Evolutionary conservation across 768 basidiomycete species (phyloP).

Genomic region (Serpula lacrymans): DNA sequence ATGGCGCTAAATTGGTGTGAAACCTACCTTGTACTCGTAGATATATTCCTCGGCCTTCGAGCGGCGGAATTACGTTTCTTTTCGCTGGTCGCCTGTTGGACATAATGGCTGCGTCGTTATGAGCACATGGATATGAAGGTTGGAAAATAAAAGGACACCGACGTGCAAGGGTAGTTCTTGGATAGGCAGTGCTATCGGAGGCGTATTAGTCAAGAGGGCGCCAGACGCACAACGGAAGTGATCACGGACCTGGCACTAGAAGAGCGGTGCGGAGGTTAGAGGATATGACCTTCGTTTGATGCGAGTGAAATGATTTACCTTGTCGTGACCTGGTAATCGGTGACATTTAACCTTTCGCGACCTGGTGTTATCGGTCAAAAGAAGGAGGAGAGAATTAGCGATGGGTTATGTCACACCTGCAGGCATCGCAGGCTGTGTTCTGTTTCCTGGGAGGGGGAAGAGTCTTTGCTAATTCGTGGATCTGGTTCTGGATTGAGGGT

Average conservation of each 20-base stretch:
- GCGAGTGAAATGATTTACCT: constrained; percentile 45
- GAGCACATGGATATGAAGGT: constrained; percentile 14
- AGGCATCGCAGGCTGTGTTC: constrained; percentile 92
- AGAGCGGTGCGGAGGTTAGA: no score
- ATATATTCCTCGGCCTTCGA: constrained; percentile 66
- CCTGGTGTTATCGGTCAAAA: constrained; percentile 34
- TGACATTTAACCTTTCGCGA: constrained; percentile 89
- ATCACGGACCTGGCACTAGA: constrained; percentile 59
- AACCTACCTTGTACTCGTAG: constrained; percentile 47
- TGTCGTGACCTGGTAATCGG: constrained; percentile 76
- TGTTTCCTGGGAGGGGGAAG: constrained; percentile 86
- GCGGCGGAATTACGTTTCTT: constrained; percentile 64
- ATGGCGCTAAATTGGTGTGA: background rate
- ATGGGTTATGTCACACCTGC: constrained; percentile 50
- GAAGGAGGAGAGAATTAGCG: constrained; percentile 8
- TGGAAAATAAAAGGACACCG: constrained; percentile 31
- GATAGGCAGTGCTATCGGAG: constrained; percentile 67
- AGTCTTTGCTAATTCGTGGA: constrained; percentile 76
- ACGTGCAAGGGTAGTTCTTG: constrained; percentile 94
- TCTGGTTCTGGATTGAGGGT: constrained; percentile 73
- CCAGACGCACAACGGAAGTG: constrained; percentile 6
- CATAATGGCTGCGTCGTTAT: constrained; percentile 53
- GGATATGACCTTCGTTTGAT: no score
- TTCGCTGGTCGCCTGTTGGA: constrained; percentile 83
- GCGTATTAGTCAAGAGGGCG: no score